Conservation (phyloP, 2,329 filamentous ascomycete genomes). For the Trichoderma breve region DNA sequence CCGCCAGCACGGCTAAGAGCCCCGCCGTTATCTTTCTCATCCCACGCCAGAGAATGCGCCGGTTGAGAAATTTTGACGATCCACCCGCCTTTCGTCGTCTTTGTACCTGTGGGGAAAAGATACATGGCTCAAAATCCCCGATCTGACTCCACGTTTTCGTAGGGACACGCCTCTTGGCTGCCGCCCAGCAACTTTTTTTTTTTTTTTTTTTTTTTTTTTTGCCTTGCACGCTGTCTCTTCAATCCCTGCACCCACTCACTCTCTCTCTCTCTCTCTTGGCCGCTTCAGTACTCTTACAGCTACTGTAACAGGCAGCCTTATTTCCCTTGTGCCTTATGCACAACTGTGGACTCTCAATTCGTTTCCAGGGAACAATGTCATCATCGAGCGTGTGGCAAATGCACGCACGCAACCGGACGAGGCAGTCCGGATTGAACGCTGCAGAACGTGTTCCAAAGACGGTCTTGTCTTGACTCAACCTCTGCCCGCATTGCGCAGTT, state of each 20-base stretch:
- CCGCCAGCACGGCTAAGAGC: background rate
- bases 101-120: constrained; percentile 21
- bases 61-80: constrained; percentile 19
- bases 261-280: background rate
- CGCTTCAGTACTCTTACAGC: background rate
- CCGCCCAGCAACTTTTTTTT: background rate
- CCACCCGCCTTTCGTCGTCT: background rate
- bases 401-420: constrained; percentile 3
- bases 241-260: background rate
- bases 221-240: background rate
- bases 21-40: constrained; percentile 18
- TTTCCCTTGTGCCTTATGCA: constrained; percentile 14
- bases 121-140: constrained; percentile 14
- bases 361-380: background rate
- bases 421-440: background rate
- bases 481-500: background rate
- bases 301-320: background rate
- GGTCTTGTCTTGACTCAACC: background rate
- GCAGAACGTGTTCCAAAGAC: background rate
- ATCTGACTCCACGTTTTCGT: constrained; percentile 21
- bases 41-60: background rate
- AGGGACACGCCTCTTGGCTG: constrained; percentile 14
- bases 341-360: constrained; percentile 11
- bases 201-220: background rate
- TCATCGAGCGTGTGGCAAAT: constrained; percentile 8